Evolutionary conservation across 176 grass and related monocot genomes (phyloP), one percentile per base, ranked within the genome.

Genomic region (Oryza glumipatula): DNA sequence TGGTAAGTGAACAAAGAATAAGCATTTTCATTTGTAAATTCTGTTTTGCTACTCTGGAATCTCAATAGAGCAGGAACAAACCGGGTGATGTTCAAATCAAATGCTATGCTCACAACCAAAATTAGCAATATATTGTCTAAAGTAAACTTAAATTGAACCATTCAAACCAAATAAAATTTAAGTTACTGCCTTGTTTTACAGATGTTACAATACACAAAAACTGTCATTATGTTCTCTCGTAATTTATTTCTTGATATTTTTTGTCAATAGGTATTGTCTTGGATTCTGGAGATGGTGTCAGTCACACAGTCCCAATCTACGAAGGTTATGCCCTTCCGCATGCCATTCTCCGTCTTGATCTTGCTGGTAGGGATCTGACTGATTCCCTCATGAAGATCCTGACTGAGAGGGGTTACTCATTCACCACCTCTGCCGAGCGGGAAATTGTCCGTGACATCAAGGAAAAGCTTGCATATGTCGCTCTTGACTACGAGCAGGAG

Each of bases 371-470:
- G 85, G 91, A 97, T 32, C 91, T 97, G 68, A 97, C 94, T 45
- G 94, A 97, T 82, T 77, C 89, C 60, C 91, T 97, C 52, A 97
- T 97, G 94, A 97, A 97, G 85, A 94, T 97, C 79, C 83, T 97
- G 32, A 97, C 94, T 1, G 94, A 97, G 82, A 91, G 94, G 38
- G 94, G 94, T 7, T 97, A 97, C 87, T 88, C 94, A 15, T 93
- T 97, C 87, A 97, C 94, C 19, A 97, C 94, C 69, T 92, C 89
- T 22, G 94, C 94, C 2, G 94, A 97, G 84, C 89, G 94, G 68
- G 94, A 97, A 97, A 97, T 97, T 66, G 94, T 97, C 33, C 91
- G 94, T 86, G 91, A 97, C 87, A 97, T 97, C 74, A 97, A 97
- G 83, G 94, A 97, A 80, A 97, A 97, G 85, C 91, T 97, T 69